Conservation (phyloP, 768 basidiomycete species). For the Cystobasidium tubakii region DNA sequence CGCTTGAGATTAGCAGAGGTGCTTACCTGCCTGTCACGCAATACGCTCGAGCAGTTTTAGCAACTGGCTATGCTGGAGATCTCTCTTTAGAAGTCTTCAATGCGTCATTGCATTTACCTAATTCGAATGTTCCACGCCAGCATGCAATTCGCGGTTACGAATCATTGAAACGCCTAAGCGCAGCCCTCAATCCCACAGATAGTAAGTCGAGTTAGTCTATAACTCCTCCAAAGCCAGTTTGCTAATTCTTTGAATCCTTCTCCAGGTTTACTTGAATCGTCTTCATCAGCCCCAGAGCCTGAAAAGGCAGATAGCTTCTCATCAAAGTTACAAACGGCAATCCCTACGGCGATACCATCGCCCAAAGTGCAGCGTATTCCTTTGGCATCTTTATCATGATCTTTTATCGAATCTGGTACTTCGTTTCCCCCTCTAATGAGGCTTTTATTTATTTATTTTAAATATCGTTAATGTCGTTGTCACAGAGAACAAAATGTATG, state of each 20-base stretch:
- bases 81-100: constrained; percentile 53
- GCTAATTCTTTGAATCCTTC: too few species aligned
- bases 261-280: not conserved
- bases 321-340: not conserved
- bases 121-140: constrained; percentile 22
- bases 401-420: too few species aligned
- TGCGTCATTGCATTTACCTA: constrained; percentile 44
- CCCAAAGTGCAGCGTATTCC: not conserved
- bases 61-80: constrained; percentile 50
- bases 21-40: constrained; percentile 51
- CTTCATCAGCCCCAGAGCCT: not conserved
- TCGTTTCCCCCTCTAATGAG: too few species aligned
- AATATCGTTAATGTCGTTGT: too few species aligned
- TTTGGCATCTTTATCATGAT: not conserved
- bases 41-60: constrained; percentile 48
- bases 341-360: not conserved
- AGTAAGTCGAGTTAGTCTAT: not conserved
- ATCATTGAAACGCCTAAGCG: not conserved
- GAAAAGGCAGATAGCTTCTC: not conserved
- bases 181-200: not conserved
- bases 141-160: constrained; percentile 39
- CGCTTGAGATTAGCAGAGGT: constrained; percentile 47
- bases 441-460: too few species aligned
- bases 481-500: too few species aligned
- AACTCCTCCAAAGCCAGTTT: too few species aligned